These are phyloP conservation scores for Fomitopsis betulina DNA, from an alignment of 1,284 basidiomycete genomes.

Conservation along the genomic window DNA sequence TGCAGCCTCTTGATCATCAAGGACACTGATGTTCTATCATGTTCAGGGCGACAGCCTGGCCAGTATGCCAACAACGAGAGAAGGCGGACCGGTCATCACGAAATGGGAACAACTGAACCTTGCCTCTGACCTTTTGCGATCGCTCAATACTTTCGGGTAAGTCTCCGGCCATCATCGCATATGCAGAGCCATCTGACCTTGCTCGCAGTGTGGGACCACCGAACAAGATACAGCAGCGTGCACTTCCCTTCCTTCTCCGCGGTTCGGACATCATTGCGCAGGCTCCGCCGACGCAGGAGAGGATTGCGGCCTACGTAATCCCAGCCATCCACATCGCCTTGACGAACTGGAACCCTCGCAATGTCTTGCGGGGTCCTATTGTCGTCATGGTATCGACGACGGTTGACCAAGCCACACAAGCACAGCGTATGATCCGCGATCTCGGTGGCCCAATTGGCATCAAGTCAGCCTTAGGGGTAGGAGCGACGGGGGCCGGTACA, in stretches of 20 bases:
- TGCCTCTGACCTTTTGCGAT: constrained; percentile 82
- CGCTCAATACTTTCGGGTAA: constrained; percentile 91
- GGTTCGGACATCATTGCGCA: constrained; percentile 97
- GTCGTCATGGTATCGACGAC: constrained; percentile 96
- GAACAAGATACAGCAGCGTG: constrained; percentile 97
- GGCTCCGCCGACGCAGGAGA: constrained; percentile 96
- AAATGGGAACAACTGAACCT: constrained; percentile 96
- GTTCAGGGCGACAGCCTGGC: constrained; percentile 53
- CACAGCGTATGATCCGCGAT: constrained; percentile 95
- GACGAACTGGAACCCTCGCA: constrained; percentile 45
- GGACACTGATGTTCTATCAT: constrained; percentile 25
- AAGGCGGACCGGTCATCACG: constrained; percentile 80
- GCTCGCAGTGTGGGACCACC: constrained; percentile 83
- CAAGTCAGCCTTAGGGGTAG: constrained; percentile 82
- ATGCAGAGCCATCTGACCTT: constrained; percentile 9
- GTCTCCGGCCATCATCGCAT: constrained; percentile 22
- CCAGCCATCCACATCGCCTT: constrained; percentile 88
- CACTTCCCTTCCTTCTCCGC: constrained; percentile 90
- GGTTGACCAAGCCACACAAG: constrained; percentile 97
- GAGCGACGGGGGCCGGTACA: constrained; percentile 56
- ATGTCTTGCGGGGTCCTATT: constrained; percentile 72
- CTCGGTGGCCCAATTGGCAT: constrained; percentile 90
- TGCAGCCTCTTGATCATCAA: too few species aligned
- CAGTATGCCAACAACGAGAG: constrained; percentile 49
- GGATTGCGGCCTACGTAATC: constrained; percentile 96